Evolutionary conservation across 768 basidiomycete species (phyloP).

Genomic region (Leccinum imitatum): DNA sequence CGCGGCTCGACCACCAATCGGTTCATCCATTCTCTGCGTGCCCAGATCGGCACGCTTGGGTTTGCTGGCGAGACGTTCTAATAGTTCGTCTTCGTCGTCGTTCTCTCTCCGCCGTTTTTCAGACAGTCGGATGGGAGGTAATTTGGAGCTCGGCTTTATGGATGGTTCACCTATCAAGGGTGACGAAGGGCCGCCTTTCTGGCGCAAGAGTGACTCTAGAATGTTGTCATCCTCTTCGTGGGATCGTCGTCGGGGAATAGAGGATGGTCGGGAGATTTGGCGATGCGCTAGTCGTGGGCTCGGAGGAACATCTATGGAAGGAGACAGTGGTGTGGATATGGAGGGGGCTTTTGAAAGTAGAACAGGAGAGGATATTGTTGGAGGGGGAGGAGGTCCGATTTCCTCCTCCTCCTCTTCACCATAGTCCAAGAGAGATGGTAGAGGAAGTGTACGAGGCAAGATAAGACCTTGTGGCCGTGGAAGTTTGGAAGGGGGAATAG

Average conservation of each 20-base stretch:
- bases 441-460: conserved; percentile 48
- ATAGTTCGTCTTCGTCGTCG: conserved; percentile 67
- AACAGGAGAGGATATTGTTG: conserved; percentile 12
- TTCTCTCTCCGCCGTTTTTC: conserved; percentile 73
- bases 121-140: conserved; percentile 51
- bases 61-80: conserved; percentile 60
- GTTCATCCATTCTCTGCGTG: conserved; percentile 40
- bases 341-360: conserved; percentile 12
- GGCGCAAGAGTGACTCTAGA: conserved; percentile 53
- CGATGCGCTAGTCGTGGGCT: conserved; percentile 41
- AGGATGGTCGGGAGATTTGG: conserved; percentile 36
- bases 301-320: conserved; percentile 36
- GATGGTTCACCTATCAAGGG: conserved; percentile 33
- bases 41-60: conserved; percentile 55
- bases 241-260: conserved; percentile 45
- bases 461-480: conserved; percentile 43
- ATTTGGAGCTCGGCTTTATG: conserved; percentile 31
- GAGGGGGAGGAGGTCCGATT: conserved; percentile 17
- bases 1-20: conserved; percentile 19
- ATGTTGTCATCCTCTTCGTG: conserved; percentile 54
- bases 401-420: conserved; percentile 59
- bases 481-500: conserved; percentile 45
- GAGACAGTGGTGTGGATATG: conserved; percentile 29
- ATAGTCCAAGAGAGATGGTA: conserved; percentile 73
- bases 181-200: conserved; percentile 37